Conservation (phyloP, 2,329 filamentous ascomycete species). For the Diaporthe sp. region DNA sequence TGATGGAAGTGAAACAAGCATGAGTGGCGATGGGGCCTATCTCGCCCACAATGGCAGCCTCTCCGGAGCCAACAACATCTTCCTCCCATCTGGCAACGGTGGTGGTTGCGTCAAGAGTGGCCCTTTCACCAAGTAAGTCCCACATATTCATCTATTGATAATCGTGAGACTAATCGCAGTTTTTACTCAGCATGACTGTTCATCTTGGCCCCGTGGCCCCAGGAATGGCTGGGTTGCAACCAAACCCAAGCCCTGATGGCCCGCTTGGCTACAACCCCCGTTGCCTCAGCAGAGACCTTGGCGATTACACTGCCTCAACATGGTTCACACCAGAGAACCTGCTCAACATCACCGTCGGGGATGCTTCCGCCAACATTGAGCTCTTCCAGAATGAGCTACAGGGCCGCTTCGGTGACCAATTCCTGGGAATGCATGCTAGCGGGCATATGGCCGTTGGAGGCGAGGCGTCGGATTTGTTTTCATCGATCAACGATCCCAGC, state of each 20-base stretch:
- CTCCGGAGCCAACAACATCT: neutral
- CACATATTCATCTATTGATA: too few relatives aligned
- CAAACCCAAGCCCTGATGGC: conserved; percentile 9
- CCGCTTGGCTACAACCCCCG: conserved; percentile 46
- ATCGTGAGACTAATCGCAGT: neutral
- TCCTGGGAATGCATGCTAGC: conserved; percentile 42
- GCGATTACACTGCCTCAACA: conserved; percentile 40
- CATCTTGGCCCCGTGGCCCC: conserved; percentile 20
- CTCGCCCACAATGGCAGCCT: conserved; percentile 27
- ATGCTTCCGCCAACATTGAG: conserved; percentile 41
- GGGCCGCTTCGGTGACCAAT: conserved; percentile 47
- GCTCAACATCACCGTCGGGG: conserved; percentile 46
- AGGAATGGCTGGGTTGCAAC: neutral
- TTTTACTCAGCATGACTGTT: conserved; percentile 25
- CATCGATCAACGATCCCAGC: conserved; percentile 47
- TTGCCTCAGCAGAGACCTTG: conserved; percentile 46
- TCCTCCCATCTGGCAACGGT: conserved; percentile 30
- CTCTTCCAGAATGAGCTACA: conserved; percentile 51
- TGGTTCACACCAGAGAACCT: conserved; percentile 46
- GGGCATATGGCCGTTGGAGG: conserved; percentile 33
- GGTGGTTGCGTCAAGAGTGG: conserved; percentile 34
- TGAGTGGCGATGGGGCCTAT: conserved; percentile 28
- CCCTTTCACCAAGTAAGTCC: conserved; percentile 30
- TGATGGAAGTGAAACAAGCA: conserved; percentile 32
- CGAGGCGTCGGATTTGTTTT: conserved; percentile 25